Base-by-base conservation (phyloP, 1,284 basidiomycete genomes). In the Cutaneotrichosporon sp. region DNA sequence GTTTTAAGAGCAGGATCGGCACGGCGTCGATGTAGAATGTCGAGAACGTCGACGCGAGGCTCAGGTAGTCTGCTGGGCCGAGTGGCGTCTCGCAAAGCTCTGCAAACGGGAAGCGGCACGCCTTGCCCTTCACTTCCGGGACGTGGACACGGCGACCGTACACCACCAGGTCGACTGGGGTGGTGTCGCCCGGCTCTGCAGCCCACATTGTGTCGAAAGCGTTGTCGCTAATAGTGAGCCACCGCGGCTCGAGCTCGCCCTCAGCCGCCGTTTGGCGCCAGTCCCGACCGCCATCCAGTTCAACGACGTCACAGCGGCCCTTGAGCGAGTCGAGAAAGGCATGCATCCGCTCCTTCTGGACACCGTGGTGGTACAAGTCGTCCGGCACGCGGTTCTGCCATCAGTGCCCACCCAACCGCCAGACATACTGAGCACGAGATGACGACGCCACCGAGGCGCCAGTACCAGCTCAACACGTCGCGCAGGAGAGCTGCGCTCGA, bases 391-490 rank as follows among this genome's bases (percentile, higher is more conserved):
- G 84, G 74, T 89, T 89, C 65, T 76, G 52, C 5, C 2, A 31
- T 22, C 34, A 62, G 56, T 18, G 51, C 30, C 26, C n/a, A 8
- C 8, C 11, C 22, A 10, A 18, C 13, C 14, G 6, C 11, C 4
- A 5, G 14, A 67, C 76, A 64, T 46, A 76, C 76, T 0, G 81
- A 82, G 58, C 82, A 84, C 1, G 82, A 83, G 4, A 85, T 82
- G 38, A 90, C 82, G 18, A 90, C 86, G 1, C 89, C 89, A 18
- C 89, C 89, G 70, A 90, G 83, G 3, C 88, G 83, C 88, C 88
- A 90, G 72, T 87, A 90, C 85, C 87, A 89, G 30, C 86, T 86
- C 7, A 90, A 76, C 2, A 90, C 88, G 64, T 89, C 85, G n/a
- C 87, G 84, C 3, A 90, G 82, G 14, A 90, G 81, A 1, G 84